Evolutionary conservation across 1,284 basidiomycete genomes (phyloP), one percentile per base, ranked within the genome.

Genomic region (Moesziomyces aphidis): DNA sequence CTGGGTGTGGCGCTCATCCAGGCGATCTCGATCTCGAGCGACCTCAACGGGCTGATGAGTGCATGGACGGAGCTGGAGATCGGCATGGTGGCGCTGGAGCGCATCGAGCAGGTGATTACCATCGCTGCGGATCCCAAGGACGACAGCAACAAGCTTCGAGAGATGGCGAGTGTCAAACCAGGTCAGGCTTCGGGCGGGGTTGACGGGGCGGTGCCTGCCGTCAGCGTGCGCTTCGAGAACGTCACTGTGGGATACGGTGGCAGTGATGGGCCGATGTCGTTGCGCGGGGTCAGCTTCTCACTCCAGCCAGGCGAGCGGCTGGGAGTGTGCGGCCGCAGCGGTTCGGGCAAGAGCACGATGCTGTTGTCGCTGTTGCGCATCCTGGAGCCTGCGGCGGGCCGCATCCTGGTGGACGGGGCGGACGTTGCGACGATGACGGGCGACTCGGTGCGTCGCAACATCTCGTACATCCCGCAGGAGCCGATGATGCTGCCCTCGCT

Each of bases 301-400:
- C 47, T 56, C 7, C 6, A 19, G 15, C 55, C 47, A 21, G 39
- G 55, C 19, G 47, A 50, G 39, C 19, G 39, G 9, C 26, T 42
- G 3, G 44, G 50, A 8, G 34, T 61, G 10, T 54, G 75, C 3
- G 94, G 94, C 3, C 87, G 95, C 65, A 97, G 95, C 0, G 93
- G 95, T 0, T 92, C 93, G 23, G 95, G 94, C 65, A 97, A 97
- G 86, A 91, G 90, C 22, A 92, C 92, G 1, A 89, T 94, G 63
- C 87, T 90, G 54, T 83, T 88, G 86, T n/a, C 84, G 5, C 77
- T 83, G 21, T 79, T 83, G 57, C 74, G 81, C 58, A 77, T 81
- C 45, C 63, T 80, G 52, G 95, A 97, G 83, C 91, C 92, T 0
- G 86, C 88, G 0, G 86, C 87, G 43, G 95, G 95, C 5, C 88